phyloP scores from a whole-genome alignment of 2,329 filamentous ascomycete genomes.

The Nannizzia gypsea region DNA sequence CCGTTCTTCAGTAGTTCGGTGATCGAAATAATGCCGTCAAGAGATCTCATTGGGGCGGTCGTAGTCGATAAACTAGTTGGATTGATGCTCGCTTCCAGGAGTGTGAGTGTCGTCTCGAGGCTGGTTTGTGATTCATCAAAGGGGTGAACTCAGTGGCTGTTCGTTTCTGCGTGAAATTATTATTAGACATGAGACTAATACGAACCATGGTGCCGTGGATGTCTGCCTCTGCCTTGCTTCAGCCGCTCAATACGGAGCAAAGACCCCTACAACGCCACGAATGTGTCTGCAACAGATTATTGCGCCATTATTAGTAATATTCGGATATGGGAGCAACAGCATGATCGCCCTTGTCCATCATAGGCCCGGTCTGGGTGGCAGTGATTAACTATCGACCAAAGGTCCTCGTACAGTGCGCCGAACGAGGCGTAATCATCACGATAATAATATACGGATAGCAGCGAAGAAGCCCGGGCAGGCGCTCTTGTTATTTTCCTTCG shows the following conservation, averaged over 20 bases:
- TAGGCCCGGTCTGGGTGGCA: background rate
- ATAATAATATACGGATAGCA: background rate
- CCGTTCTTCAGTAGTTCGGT: background rate
- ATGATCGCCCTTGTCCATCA: background rate
- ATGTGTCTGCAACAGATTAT: background rate
- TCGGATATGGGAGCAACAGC: background rate
- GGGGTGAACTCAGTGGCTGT: background rate
- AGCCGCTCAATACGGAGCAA: background rate
- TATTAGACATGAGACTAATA: background rate
- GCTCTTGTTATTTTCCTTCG: too few relatives aligned
- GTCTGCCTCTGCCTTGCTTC: background rate
- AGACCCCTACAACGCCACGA: background rate
- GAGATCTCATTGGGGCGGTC: background rate
- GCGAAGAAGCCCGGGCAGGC: background rate
- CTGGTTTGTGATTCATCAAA: background rate
- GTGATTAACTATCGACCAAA: background rate
- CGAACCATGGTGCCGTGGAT: background rate
- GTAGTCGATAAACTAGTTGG: too few relatives aligned
- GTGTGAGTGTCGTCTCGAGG: too few relatives aligned
- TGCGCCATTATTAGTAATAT: slow-evolving; percentile 3
- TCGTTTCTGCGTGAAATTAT: background rate
- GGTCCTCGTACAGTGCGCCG: background rate
- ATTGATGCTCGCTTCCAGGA: background rate
- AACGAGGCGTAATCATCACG: background rate
- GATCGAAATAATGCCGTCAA: background rate